Evolutionary conservation across 352 stramenopile species (phyloP).

Genomic region (Phytophthora pluvialis): DNA sequence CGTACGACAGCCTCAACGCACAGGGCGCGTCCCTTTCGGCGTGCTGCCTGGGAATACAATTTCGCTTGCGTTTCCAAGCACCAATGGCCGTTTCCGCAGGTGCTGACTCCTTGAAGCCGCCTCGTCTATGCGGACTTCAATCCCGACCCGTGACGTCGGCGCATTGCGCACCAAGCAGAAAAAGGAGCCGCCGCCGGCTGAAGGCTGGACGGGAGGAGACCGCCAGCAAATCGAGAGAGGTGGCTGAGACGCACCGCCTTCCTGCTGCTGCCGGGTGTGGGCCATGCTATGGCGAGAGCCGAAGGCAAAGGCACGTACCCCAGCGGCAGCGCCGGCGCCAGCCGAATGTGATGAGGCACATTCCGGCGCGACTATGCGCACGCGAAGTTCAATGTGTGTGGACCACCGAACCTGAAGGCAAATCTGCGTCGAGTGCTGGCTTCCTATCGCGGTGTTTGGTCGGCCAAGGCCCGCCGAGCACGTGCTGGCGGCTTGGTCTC

Average conservation of each 20-base stretch:
- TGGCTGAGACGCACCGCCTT: neutral
- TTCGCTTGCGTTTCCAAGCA: slow-evolving; percentile 22
- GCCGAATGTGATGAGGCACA: slow-evolving; percentile 15
- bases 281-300: neutral
- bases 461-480: too few relatives aligned
- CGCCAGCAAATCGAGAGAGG: neutral
- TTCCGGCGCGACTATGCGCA: slow-evolving; percentile 1
- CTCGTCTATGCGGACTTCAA: slow-evolving; percentile 32
- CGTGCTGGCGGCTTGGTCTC: too few relatives aligned
- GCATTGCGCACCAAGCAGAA: slow-evolving; percentile 35
- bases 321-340: slow-evolving; percentile 6
- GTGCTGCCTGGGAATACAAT: slow-evolving; percentile 15
- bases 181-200: neutral
- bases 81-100: neutral
- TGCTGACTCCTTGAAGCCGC: slow-evolving; percentile 23
- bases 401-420: slow-evolving; percentile 38
- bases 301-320: neutral
- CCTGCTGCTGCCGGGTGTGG: neutral
- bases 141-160: slow-evolving; percentile 16
- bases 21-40: neutral
- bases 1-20: neutral
- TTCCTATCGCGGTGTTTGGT: slow-evolving; percentile 16
- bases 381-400: slow-evolving; percentile 29
- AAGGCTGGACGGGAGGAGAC: neutral
- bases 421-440: slow-evolving; percentile 17